A percentile compares a stretch with the other conserved stretches of the same genome.
These are phyloP conservation scores for Phytopythium aichiense DNA, from an alignment of 352 stramenopile species.

Conservation along the genomic window DNA sequence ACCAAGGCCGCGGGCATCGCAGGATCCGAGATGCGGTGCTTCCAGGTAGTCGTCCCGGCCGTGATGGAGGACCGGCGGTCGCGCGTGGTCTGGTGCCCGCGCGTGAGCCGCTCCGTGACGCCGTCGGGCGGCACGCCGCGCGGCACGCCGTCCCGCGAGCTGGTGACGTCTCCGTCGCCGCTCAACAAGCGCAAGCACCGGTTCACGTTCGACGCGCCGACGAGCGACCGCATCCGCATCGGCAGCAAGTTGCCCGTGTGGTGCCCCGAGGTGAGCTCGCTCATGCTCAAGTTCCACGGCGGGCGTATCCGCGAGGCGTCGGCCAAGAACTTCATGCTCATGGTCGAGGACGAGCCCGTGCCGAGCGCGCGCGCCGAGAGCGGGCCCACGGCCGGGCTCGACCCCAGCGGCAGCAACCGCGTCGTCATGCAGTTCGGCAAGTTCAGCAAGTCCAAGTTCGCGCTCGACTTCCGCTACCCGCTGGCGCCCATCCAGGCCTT, in stretches of 20 bases:
- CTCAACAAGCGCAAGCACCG: slow-evolving; percentile 59
- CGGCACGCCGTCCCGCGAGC: slow-evolving; percentile 34
- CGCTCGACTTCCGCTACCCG: slow-evolving; percentile 84
- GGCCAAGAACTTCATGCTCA: slow-evolving; percentile 90
- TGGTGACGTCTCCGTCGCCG: slow-evolving; percentile 73
- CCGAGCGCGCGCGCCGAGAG: slow-evolving; percentile 12
- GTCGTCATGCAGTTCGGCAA: slow-evolving; percentile 89
- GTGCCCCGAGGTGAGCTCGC: slow-evolving; percentile 82
- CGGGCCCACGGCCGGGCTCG: slow-evolving; percentile 8
- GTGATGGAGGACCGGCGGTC: slow-evolving; percentile 80
- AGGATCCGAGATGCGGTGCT: slow-evolving; percentile 80
- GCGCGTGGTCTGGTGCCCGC: slow-evolving; percentile 80
- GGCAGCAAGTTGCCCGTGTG: slow-evolving; percentile 83
- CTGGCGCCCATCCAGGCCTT: slow-evolving; percentile 85
- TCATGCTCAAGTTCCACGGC: slow-evolving; percentile 89
- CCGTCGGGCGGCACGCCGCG: slow-evolving; percentile 59
- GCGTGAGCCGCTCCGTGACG: slow-evolving; percentile 60
- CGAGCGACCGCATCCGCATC: slow-evolving; percentile 73
- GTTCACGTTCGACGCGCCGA: slow-evolving; percentile 73
- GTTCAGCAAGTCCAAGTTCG: slow-evolving; percentile 84
- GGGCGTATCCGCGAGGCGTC: slow-evolving; percentile 82
- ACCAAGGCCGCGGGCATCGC: slow-evolving; percentile 75
- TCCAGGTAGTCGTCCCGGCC: slow-evolving; percentile 70
- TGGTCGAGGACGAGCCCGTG: slow-evolving; percentile 61
- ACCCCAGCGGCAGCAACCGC: slow-evolving; percentile 46